phyloP scores from a whole-genome alignment of 176 grass and related monocot genomes.

The Canna indica region DNA sequence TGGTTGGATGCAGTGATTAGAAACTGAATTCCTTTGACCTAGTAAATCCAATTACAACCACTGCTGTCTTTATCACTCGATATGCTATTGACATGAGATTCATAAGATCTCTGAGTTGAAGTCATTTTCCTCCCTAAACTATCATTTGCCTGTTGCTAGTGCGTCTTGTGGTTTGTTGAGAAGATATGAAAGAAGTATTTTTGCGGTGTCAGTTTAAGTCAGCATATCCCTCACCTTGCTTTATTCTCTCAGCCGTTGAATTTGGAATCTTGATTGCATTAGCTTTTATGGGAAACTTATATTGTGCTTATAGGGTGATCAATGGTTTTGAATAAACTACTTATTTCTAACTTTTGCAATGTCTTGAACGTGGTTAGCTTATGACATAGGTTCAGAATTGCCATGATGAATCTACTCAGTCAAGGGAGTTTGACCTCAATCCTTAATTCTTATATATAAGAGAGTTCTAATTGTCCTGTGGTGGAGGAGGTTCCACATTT shows the following conservation, averaged over 20 bases:
- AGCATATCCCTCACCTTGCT: neutral
- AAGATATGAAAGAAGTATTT: neutral
- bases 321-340: neutral
- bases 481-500: neutral
- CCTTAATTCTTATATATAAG: neutral
- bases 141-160: too few species aligned
- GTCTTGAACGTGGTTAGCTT: neutral
- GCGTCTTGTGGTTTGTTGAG: neutral
- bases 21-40: neutral
- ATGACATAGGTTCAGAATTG: conserved; percentile 1
- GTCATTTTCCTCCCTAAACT: neutral
- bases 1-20: neutral
- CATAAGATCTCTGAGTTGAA: too few species aligned
- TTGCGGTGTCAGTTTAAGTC: neutral
- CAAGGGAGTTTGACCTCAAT: neutral
- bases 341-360: neutral
- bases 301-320: neutral
- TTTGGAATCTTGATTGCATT: neutral
- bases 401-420: neutral
- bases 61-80: neutral
- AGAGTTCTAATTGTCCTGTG: neutral
- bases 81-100: neutral
- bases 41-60: neutral
- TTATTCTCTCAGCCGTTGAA: neutral
- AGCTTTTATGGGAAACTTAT: neutral